Evolutionary conservation across 2,329 filamentous ascomycete species (phyloP), one percentile per base, ranked within the genome.

Genomic region (Leptographium lundbergii): DNA sequence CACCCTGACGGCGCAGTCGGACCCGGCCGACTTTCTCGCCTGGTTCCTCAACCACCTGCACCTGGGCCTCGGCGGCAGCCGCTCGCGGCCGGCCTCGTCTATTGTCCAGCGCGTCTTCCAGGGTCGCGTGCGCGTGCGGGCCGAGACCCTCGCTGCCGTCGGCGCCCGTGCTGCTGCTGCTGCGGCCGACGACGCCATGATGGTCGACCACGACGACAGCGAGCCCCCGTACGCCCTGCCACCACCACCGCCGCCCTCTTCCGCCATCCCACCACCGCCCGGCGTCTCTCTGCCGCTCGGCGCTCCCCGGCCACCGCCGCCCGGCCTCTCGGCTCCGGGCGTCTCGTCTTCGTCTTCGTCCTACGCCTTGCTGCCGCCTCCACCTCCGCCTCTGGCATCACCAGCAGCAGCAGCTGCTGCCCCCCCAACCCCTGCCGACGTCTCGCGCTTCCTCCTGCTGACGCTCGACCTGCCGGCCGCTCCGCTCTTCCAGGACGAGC

Each of bases 31-130:
- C 54, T 97, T 99, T 68, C 78, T 99, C 53, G 91, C 89, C 29
- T 99, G 94, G 94, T 96, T 97, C 70, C 81, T 99, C 59, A 97
- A 99, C 75, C 89, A 95, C 70, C 81, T 99, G 13, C 94, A 99
- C 70, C 80, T 96, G 19, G 88, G 89, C 24, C 81, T 99, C 1
- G 94, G 94, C 58, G 94, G 94, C 63, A 91, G 87, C 69, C 92
- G 90, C 69, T 87, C 88, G 9, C 94, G 90, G 67, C 88, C 91
- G 0, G 84, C 86, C 29, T 87, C 85, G 66, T 92, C 87, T 69
- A 91, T 96, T 65, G 79, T 99, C 56, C 94, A 99, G 69, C 86
- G 87, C 64, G 88, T 94, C 57, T 97, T 99, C 73, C 94, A 99
- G 74, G 94, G 94, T 62, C 87, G 85, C 63, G 80, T 99, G 59